Base-by-base conservation (phyloP, 1,284 basidiomycete genomes). In the Rhizoctonia solani region DNA sequence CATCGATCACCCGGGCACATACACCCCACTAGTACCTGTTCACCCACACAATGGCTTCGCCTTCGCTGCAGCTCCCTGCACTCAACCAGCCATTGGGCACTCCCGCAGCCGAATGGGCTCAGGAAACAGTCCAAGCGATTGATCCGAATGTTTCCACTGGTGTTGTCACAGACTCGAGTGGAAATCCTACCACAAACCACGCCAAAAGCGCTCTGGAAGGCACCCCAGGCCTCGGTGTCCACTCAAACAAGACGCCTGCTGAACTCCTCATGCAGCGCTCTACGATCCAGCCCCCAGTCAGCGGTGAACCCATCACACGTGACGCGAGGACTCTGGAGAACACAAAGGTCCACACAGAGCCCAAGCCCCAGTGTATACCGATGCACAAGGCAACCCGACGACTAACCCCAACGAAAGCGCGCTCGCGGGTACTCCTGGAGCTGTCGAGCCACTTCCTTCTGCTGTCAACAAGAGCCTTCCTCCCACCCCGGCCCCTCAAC, bases 91-190 rank as follows among this genome's bases (percentile, higher is more conserved):
- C 58, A n/a, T 32, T 63, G 5, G 58, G 58, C 32, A 65, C 61
- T 11, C 61, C 61, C 37, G 61, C 49, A 16, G 49, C 61, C 37
- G 61, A 65, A 44, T 65, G 61, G 61, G 61, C 61, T 23, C 61
- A 65, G 30, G 27, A 65, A 25, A 65, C 61, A 16, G 49, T 65
- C 4, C 32, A 65, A 32, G 61, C 61, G 11, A 65, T 65, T 37
- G 49, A 65, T 25, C 61, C 61, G 2, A 54, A 53, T 19, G 37
- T 27, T 16, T 30, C 23, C 37, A 32, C 47, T 1, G 49, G 50
- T 6, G 37, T 65, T 16, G 61, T 65, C 6, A 65, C 61, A 4
- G 49, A 65, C 61, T 49, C 39, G 11, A 49, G 46, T 11, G 61
- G 61, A 3, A 54, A 65, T 27, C 61, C 61, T 4, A 54, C 61